Base-by-base conservation (phyloP, 169 alveolate genomes). In the Plasmodium gallinaceum region DNA sequence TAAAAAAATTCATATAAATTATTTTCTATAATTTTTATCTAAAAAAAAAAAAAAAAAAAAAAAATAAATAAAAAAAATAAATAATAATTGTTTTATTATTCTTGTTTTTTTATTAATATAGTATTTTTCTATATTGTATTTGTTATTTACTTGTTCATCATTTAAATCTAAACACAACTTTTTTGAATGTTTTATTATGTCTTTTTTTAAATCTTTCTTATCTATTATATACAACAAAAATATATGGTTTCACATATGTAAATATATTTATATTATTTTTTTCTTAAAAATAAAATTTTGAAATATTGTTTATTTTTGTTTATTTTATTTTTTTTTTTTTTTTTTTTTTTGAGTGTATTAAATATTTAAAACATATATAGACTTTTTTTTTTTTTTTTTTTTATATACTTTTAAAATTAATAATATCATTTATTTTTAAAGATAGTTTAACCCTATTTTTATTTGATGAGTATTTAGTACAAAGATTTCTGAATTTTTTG, bases 1-100 rank as follows among this genome's bases (percentile, higher is more conserved):
- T 65, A 66, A 69, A 80, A 80, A 68, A 80, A 80, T 75, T 80
- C 90, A 80, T 54, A 46, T 80, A 80, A 80, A 66, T 80, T 66
- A 8, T 80, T 68, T 39, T 64, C 83, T 42, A 80, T 80, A 26
- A 22, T 80, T 37, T 66, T 66, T 80, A 80, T 37, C 90, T 80
- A 43, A 18, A 52, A 80, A 68, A 68, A 24, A n/a, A 46, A 48
- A 42, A 39, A 51, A 66, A 66, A 68, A 22, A n/a, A 51, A 68
- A 54, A 61, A 26, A 60, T 48, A 78, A 65, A 68, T 46, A 64
- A 20, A 39, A 7, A 16, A 22, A 32, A 48, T 3, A 6, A 52
- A 10, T 9, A 18, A 46, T 18, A 6, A 5, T 5, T 2, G 2
- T 57, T 57, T 37, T 37, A 39, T n/a, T 37, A 7, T 74, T 48